phyloP scores from a whole-genome alignment of 352 stramenopile genomes.

The Phytophthora uliginosa region DNA sequence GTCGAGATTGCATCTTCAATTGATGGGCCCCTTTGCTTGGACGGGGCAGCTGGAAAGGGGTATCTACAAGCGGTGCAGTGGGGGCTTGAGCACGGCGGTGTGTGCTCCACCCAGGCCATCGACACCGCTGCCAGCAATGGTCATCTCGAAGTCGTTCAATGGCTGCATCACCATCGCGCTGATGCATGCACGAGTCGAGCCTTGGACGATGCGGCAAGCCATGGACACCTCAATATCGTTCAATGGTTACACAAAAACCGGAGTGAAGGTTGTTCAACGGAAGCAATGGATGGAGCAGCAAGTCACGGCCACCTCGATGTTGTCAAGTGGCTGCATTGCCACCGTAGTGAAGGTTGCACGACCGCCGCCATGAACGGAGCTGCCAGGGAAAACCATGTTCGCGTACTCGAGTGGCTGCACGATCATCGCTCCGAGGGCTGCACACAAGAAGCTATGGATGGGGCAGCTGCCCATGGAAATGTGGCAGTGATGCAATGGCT shows the following conservation, averaged over 20 bases:
- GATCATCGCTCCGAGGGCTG: constrained; percentile 28
- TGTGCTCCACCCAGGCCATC: constrained; percentile 28
- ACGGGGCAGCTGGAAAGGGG: constrained; percentile 29
- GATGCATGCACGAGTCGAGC: constrained; percentile 30
- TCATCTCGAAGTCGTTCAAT: constrained; percentile 33
- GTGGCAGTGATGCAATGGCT: constrained; percentile 38
- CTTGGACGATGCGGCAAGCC: constrained; percentile 22
- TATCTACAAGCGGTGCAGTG: constrained; percentile 32
- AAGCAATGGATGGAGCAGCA: constrained; percentile 47
- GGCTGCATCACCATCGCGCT: constrained; percentile 28
- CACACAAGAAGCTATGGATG: constrained; percentile 24
- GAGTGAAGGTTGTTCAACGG: constrained; percentile 24
- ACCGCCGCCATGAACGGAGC: constrained; percentile 42
- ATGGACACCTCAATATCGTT: constrained; percentile 32
- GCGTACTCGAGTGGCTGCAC: constrained; percentile 38
- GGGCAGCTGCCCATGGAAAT: constrained; percentile 15
- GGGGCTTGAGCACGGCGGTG: constrained; percentile 26
- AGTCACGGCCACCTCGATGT: constrained; percentile 41
- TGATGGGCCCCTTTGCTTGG: constrained; percentile 19
- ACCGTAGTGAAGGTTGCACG: constrained; percentile 43
- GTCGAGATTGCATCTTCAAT: constrained; percentile 20
- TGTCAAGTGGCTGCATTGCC: constrained; percentile 39
- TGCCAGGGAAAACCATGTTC: constrained; percentile 20
- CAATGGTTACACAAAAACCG: constrained; percentile 30
- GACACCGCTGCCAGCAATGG: constrained; percentile 33